A percentile compares a stretch with the other conserved stretches of the same genome.
Conservation (phyloP, 2,329 filamentous ascomycete genomes). For the Alternaria angustiovoidea region DNA sequence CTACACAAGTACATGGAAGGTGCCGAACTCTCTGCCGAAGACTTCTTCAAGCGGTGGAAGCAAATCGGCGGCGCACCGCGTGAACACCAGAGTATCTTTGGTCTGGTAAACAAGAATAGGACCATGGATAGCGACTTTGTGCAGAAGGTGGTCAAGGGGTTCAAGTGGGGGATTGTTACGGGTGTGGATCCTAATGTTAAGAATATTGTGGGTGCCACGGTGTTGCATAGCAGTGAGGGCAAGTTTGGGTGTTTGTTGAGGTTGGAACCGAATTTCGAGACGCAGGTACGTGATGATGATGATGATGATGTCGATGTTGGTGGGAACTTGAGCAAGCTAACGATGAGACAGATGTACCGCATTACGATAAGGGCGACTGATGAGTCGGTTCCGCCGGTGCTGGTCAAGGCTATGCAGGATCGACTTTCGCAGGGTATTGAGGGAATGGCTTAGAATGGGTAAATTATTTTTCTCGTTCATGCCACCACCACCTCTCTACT, state of each 20-base stretch:
- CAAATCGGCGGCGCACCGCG: slow-evolving; percentile 90
- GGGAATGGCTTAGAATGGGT: slow-evolving; percentile 34
- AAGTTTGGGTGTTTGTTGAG: slow-evolving; percentile 95
- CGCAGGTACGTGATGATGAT: slow-evolving; percentile 72
- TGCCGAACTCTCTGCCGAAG: slow-evolving; percentile 83
- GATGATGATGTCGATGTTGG: fast-evolving
- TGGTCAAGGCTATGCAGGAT: slow-evolving; percentile 89
- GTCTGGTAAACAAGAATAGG: slow-evolving; percentile 65
- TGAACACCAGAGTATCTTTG: slow-evolving; percentile 89
- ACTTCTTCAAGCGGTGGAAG: slow-evolving; percentile 99
- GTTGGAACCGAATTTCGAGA: slow-evolving; percentile 91
- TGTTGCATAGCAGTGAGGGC: slow-evolving; percentile 80
- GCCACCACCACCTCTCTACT: background rate
- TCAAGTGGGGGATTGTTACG: slow-evolving; percentile 86
- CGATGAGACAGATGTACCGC: slow-evolving; percentile 81
- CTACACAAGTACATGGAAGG: slow-evolving; percentile 98
- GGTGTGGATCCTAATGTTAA: slow-evolving; percentile 90
- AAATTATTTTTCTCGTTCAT: background rate
- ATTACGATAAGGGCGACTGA: slow-evolving; percentile 94
- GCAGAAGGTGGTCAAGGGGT: slow-evolving; percentile 77
- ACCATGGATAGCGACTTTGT: slow-evolving; percentile 77
- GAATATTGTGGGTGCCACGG: slow-evolving; percentile 92
- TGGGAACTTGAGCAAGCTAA: slow-evolving; percentile 15
- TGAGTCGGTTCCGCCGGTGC: slow-evolving; percentile 79
- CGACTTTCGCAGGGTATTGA: slow-evolving; percentile 68